Evolutionary conservation across 2,329 filamentous ascomycete genomes (phyloP), one percentile per base, ranked within the genome.

Genomic region (Westerdykella aurantiaca): DNA sequence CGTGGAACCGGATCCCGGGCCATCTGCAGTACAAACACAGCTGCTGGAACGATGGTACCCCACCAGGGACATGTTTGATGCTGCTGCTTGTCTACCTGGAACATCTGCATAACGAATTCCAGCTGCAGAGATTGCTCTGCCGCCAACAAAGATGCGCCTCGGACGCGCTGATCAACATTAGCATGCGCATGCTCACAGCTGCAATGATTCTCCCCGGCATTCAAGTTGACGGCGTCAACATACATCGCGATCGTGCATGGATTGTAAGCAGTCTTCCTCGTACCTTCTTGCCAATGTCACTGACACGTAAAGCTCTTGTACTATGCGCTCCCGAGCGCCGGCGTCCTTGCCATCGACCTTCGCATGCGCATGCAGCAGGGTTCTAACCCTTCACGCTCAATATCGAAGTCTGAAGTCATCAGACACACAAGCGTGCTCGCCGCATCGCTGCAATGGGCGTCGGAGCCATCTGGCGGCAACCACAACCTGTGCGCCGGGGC

Each of bases 241-340:
- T 64, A 37, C 61, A 57, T 4, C 49, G 59, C n/a, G 61, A 59
- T 12, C 53, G 58, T 18, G 46, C 18, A 21, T 21, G 18, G 18
- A 21, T 21, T 21, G 18, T 21, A 21, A 21, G 18, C 18, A 21
- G 18, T 21, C 18, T 21, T 21, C 18, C 18, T 21, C 18, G 18
- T 21, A 21, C 18, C 18, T 21, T 21, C 18, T 21, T 21, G 18
- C 4, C 52, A 60, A 37, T 49, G 63, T 4, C 62, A 66, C 41
- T 63, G 63, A 21, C 57, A 63, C 1, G 60, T 60, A 1, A 52
- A 64, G 34, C 60, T 64, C 1, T 52, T 66, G n/a, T 65, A 64
- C 41, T 64, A 60, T 46, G 65, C 61, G 42, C 57, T 63, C 35
- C 63, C 63, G n/a, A 57, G 60, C 22, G 61, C 63, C 7, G 63